phyloP scores from a whole-genome alignment of 2,329 filamentous ascomycete genomes.

The Microdochium nivale region DNA sequence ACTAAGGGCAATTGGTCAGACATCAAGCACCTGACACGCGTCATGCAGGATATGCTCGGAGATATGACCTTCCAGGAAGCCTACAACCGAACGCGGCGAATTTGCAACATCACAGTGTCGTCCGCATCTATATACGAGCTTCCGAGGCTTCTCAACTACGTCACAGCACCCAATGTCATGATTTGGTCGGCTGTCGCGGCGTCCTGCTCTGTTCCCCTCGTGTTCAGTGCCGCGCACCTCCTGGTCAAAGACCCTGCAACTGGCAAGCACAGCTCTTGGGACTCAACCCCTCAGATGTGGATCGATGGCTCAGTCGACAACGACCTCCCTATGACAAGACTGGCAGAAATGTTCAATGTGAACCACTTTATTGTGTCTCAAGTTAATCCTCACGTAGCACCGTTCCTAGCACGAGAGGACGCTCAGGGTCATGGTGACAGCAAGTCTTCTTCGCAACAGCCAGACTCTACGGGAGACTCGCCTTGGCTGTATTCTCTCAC shows the following conservation, averaged over 20 bases:
- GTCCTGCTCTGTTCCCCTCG: conserved; percentile 82
- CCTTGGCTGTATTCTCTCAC: conserved; percentile 61
- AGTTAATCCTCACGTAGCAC: conserved; percentile 88
- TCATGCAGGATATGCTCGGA: conserved; percentile 74
- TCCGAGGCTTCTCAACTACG: conserved; percentile 80
- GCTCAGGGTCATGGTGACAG: conserved; percentile 23
- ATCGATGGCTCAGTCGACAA: conserved; percentile 95
- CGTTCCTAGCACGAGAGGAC: conserved; percentile 73
- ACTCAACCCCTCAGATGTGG: conserved; percentile 75
- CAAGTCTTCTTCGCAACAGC: conserved; percentile 9
- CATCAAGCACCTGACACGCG: conserved; percentile 68
- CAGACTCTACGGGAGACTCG: conserved; percentile 29
- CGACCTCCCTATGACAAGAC: conserved; percentile 80
- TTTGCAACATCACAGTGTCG: conserved; percentile 91
- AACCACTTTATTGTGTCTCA: conserved; percentile 98
- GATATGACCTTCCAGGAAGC: conserved; percentile 94
- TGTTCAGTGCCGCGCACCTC: conserved; percentile 73
- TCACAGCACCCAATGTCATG: conserved; percentile 88
- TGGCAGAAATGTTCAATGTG: conserved; percentile 95
- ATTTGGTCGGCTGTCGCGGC: conserved; percentile 97
- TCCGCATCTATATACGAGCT: conserved; percentile 81
- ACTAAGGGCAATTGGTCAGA: conserved; percentile 83
- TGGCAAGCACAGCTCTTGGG: conserved; percentile 72
- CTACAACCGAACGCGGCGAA: conserved; percentile 86
- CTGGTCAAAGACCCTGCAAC: conserved; percentile 80